These are phyloP conservation scores for Diaporthe amygdali DNA, from an alignment of 2,329 filamentous ascomycete genomes.

Conservation along the genomic window DNA sequence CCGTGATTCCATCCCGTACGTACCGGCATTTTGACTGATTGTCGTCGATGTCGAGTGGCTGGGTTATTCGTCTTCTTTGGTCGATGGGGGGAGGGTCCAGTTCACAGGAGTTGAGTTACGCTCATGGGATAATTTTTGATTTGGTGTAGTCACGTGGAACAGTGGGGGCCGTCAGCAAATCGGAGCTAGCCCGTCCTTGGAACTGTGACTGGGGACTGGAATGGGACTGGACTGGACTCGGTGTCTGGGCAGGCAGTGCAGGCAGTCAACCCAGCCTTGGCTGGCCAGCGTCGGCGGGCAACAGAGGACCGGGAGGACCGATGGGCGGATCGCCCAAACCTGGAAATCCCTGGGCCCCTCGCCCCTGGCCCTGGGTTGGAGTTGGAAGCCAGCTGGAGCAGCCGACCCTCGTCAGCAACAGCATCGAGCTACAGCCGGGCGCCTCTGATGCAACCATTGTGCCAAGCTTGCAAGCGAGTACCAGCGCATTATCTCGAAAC, in stretches of 20 bases:
- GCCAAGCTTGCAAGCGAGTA: constrained; percentile 22
- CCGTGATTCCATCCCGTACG: constrained; percentile 26
- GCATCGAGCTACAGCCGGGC: constrained; percentile 7
- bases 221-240: not conserved
- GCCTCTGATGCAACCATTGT: constrained; percentile 24
- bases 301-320: not conserved
- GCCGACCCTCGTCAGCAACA: not conserved
- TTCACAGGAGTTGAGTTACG: not conserved
- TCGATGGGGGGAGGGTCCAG: constrained; percentile 30
- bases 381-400: constrained; percentile 15
- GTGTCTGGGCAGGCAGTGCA: not conserved
- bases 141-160: constrained; percentile 15
- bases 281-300: not conserved
- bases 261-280: not conserved
- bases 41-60: constrained; percentile 35
- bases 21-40: constrained; percentile 47
- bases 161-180: not conserved
- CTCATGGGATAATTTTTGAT: constrained; percentile 2
- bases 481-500: constrained; percentile 19
- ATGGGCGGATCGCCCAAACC: constrained; percentile 13
- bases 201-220: not conserved
- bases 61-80: constrained; percentile 27
- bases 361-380: constrained; percentile 1
- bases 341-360: constrained; percentile 7
- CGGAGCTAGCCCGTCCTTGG: not conserved